Evolutionary conservation across 2,329 filamentous ascomycete genomes (phyloP).

Genomic region (Diaporthe australafricana): DNA sequence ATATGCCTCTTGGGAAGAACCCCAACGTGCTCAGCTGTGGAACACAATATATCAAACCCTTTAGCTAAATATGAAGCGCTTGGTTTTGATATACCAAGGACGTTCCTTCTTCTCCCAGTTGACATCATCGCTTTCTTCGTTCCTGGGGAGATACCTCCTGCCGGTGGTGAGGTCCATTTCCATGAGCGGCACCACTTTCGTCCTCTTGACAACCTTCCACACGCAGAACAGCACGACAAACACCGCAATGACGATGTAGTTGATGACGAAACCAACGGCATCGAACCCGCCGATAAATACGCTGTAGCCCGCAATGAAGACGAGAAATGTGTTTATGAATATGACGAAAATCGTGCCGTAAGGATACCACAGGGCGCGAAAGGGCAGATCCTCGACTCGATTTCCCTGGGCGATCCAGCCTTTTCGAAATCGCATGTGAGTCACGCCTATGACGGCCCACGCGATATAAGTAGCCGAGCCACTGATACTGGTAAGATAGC

Average conservation of each 20-base stretch:
- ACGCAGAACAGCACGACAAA: constrained; percentile 58
- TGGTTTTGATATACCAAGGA: constrained; percentile 28
- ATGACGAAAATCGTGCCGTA: constrained; percentile 63
- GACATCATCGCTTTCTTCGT: neutral
- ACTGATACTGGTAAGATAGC: constrained; percentile 32
- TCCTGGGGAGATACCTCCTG: constrained; percentile 18
- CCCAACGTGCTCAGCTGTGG: neutral
- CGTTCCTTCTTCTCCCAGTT: neutral
- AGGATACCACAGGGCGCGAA: constrained; percentile 59
- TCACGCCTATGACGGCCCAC: constrained; percentile 52
- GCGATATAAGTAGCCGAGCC: constrained; percentile 50
- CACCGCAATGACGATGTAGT: constrained; percentile 65
- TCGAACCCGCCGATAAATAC: constrained; percentile 62
- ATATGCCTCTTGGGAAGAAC: neutral
- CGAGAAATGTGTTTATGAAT: constrained; percentile 58
- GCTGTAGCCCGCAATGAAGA: constrained; percentile 65
- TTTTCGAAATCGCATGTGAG: constrained; percentile 54
- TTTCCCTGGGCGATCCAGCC: constrained; percentile 51
- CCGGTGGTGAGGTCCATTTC: constrained; percentile 25
- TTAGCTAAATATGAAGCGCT: constrained; percentile 10
- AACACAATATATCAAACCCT: neutral
- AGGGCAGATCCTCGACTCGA: constrained; percentile 56
- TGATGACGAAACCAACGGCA: constrained; percentile 62
- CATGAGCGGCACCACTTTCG: constrained; percentile 19
- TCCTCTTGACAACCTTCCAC: constrained; percentile 56